A percentile compares a stretch with the other conserved stretches of the same genome.
Conservation (phyloP, 1,284 basidiomycete genomes). For the Irpex sp. region DNA sequence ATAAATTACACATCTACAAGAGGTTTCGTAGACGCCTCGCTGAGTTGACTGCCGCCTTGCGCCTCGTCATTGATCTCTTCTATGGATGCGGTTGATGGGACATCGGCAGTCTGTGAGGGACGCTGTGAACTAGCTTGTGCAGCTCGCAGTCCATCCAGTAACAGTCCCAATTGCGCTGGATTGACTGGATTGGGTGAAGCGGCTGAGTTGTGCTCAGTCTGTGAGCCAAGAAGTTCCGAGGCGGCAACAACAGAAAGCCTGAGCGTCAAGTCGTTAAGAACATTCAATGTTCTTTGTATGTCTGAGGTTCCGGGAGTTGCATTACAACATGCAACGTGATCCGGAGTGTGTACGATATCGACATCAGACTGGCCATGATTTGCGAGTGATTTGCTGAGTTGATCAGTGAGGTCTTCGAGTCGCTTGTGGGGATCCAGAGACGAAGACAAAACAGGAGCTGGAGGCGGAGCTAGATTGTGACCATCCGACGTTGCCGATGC, state of each 20-base stretch:
- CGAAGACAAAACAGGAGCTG: too few species aligned
- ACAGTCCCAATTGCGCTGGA: neutral
- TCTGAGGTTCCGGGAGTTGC: too few species aligned
- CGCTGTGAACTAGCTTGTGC: neutral
- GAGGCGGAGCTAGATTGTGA: too few species aligned
- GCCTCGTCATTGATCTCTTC: neutral
- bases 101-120: neutral
- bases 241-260: neutral
- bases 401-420: too few species aligned
- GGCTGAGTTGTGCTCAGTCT: neutral
- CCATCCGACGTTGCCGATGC: too few species aligned
- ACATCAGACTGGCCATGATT: too few species aligned
- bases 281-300: neutral
- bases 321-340: too few species aligned
- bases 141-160: neutral
- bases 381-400: too few species aligned
- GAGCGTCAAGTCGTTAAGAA: neutral
- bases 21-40: too few species aligned
- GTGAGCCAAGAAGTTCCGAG: neutral
- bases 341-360: too few species aligned
- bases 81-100: neutral
- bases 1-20: too few species aligned
- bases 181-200: neutral
- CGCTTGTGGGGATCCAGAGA: too few species aligned
- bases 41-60: neutral